Evolutionary conservation across 345 rosid species (phyloP).

Genomic region (Hirschfeldia incana): DNA sequence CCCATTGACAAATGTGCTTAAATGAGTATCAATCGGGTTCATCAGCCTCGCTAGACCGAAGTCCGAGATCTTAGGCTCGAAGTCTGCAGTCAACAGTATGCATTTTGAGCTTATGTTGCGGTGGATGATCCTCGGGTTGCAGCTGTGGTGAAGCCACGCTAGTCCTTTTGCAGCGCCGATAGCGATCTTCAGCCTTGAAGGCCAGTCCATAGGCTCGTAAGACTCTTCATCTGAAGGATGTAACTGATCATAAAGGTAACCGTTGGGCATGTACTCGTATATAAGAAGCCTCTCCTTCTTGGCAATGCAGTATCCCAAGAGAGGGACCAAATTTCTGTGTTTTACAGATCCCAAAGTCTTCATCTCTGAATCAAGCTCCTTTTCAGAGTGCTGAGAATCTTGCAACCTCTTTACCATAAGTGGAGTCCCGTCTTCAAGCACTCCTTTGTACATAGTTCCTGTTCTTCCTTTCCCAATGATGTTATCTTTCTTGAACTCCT

Average conservation of each 20-base stretch:
- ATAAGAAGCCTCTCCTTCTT: conserved; percentile 75
- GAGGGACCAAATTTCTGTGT: conserved; percentile 82
- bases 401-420: conserved; percentile 91
- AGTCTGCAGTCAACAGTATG: conserved; percentile 74
- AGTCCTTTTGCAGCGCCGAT: conserved; percentile 80
- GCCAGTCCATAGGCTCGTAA: conserved; percentile 68
- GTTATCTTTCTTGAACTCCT: conserved; percentile 69
- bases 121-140: conserved; percentile 93
- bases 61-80: conserved; percentile 91
- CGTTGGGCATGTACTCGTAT: conserved; percentile 74
- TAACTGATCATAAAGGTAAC: conserved; percentile 62
- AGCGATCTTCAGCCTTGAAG: conserved; percentile 79
- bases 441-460: conserved; percentile 81
- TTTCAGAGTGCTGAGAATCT: conserved; percentile 85
- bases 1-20: conserved; percentile 96
- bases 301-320: conserved; percentile 77
- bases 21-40: conserved; percentile 92
- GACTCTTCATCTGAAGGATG: conserved; percentile 50
- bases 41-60: conserved; percentile 96
- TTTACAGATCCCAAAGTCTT: conserved; percentile 78
- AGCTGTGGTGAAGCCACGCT: conserved; percentile 96
- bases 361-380: conserved; percentile 83
- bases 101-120: conserved; percentile 93
- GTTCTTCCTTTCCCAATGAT: conserved; percentile 86
- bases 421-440: conserved; percentile 66